These are phyloP conservation scores for Agaricales sp. DNA, from an alignment of 1,284 basidiomycete species.

Conservation along the genomic window DNA sequence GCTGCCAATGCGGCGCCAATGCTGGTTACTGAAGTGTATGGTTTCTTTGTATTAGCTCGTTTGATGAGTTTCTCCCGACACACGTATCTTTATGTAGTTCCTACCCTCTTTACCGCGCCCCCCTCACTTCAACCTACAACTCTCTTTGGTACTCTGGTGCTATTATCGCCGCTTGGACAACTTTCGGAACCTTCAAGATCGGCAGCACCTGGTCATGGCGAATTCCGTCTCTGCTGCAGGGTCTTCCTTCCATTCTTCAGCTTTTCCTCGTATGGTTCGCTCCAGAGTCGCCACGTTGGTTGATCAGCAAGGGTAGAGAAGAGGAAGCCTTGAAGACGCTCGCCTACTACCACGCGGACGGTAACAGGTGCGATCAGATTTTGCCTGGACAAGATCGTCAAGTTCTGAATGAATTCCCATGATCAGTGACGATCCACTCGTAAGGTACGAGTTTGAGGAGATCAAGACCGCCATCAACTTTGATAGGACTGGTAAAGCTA, in stretches of 20 bases:
- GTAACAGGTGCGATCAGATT: constrained; percentile 46
- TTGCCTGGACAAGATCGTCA: constrained; percentile 43
- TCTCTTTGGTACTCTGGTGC: constrained; percentile 65
- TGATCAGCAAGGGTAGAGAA: constrained; percentile 48
- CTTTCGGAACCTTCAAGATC: constrained; percentile 65
- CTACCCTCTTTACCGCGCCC: constrained; percentile 63
- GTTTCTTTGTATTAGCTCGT: neutral
- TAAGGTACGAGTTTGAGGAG: constrained; percentile 65
- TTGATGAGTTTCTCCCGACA: constrained; percentile 8
- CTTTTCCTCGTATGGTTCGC: constrained; percentile 26
- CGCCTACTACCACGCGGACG: constrained; percentile 69
- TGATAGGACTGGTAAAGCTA: constrained; percentile 17
- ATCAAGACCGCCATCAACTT: constrained; percentile 59
- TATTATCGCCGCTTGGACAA: constrained; percentile 67
- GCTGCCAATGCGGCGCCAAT: constrained; percentile 65
- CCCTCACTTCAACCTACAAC: constrained; percentile 45
- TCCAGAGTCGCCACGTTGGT: constrained; percentile 29
- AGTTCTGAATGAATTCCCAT: constrained; percentile 41
- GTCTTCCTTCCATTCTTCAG: constrained; percentile 53
- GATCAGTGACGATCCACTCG: constrained; percentile 44
- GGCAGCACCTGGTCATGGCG: constrained; percentile 64
- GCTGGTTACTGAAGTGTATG: constrained; percentile 60
- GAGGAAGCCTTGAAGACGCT: constrained; percentile 48
- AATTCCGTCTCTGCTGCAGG: constrained; percentile 44
- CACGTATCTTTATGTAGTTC: constrained; percentile 42